These are phyloP conservation scores for Lactifluus subvellereus DNA, from an alignment of 768 basidiomycete species.

Conservation along the genomic window DNA sequence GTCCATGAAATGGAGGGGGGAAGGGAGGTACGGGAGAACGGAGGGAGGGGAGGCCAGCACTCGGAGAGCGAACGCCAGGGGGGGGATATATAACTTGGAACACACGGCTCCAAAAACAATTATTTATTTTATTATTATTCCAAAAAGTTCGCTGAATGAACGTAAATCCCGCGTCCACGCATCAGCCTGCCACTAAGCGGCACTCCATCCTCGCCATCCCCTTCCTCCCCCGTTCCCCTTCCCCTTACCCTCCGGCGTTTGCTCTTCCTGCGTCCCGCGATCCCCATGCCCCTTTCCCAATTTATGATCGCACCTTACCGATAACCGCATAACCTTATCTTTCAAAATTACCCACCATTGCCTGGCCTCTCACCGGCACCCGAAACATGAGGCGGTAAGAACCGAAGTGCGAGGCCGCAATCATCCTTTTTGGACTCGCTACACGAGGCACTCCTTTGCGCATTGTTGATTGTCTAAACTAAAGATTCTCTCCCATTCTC, in stretches of 20 bases:
- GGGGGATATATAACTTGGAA: slow-evolving; percentile 36
- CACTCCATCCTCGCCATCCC: not conserved
- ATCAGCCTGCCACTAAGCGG: slow-evolving; percentile 9
- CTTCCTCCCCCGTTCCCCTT: not conserved
- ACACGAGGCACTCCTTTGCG: slow-evolving; percentile 11
- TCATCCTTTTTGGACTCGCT: slow-evolving; percentile 9
- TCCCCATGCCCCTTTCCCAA: slow-evolving; percentile 12
- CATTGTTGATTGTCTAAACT: slow-evolving; percentile 2
- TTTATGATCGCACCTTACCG: slow-evolving; percentile 12
- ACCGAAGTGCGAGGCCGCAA: slow-evolving; percentile 20
- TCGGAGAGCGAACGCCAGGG: not conserved
- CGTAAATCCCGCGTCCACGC: slow-evolving; percentile 21
- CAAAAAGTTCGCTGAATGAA: not conserved
- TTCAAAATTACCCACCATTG: not conserved
- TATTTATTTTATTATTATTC: slow-evolving; percentile 6
- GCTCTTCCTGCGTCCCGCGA: not conserved
- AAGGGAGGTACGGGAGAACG: slow-evolving; percentile 22
- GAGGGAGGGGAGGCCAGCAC: slow-evolving; percentile 23
- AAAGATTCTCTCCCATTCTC: not conserved
- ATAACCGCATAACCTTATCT: slow-evolving; percentile 9
- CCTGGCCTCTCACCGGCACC: slow-evolving; percentile 5
- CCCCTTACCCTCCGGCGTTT: not conserved
- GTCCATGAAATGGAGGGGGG: slow-evolving; percentile 43
- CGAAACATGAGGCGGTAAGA: slow-evolving; percentile 20
- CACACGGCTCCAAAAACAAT: slow-evolving; percentile 28